phyloP scores from a whole-genome alignment of 2,329 filamentous ascomycete species.

The Westerdykella ornata region DNA sequence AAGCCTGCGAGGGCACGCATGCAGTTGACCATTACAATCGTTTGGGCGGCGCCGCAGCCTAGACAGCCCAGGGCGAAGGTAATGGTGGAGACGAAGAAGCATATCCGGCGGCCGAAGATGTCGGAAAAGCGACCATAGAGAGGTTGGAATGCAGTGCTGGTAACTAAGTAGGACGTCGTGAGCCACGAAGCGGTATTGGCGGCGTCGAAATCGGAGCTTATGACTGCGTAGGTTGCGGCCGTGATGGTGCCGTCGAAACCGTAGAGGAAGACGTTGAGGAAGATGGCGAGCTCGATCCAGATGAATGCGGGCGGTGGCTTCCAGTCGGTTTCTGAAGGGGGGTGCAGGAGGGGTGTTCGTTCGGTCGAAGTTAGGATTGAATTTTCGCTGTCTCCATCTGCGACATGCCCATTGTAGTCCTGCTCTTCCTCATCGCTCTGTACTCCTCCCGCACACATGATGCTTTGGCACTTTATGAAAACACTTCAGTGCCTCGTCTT shows the following conservation, averaged over 20 bases:
- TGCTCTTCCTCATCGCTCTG: background rate
- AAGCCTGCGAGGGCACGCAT: conserved; percentile 49
- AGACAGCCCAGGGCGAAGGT: conserved; percentile 43
- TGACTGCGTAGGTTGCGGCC: conserved; percentile 39
- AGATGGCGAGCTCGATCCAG: conserved; percentile 44
- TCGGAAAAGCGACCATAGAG: conserved; percentile 41
- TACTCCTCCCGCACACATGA: too few species aligned
- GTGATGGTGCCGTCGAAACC: conserved; percentile 46
- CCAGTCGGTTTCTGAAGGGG: conserved; percentile 15
- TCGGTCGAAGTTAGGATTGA: conserved; percentile 1
- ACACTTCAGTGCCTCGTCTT: too few species aligned
- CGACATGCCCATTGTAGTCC: background rate
- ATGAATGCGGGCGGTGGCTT: conserved; percentile 15
- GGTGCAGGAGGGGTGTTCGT: conserved; percentile 11
- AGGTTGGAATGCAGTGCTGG: conserved; percentile 37
- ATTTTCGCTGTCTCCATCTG: background rate
- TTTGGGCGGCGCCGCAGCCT: conserved; percentile 45
- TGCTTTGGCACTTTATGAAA: too few species aligned
- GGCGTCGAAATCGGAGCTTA: conserved; percentile 41
- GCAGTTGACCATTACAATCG: conserved; percentile 48
- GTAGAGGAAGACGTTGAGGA: conserved; percentile 58
- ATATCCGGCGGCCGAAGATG: conserved; percentile 47
- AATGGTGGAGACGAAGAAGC: conserved; percentile 29
- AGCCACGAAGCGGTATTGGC: conserved; percentile 39
- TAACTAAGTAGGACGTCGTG: conserved; percentile 17